Conservation (phyloP, 495 filamentous ascomycete species). For the Annulohypoxylon nitens region DNA sequence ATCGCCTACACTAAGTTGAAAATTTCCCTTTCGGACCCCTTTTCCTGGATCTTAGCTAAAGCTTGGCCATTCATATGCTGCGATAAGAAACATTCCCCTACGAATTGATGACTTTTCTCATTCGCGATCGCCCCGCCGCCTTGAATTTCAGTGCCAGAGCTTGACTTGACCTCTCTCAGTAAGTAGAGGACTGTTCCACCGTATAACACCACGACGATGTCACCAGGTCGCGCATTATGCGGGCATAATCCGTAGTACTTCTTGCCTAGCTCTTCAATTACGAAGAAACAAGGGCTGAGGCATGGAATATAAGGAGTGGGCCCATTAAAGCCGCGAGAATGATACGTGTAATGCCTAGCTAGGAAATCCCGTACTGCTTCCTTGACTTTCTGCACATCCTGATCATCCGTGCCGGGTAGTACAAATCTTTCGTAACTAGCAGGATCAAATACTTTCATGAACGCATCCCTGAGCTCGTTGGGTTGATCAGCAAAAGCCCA, state of each 20-base stretch:
- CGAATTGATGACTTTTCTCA: not conserved
- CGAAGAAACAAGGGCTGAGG: not conserved
- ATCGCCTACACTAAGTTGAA: not conserved
- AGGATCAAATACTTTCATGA: conserved; percentile 2
- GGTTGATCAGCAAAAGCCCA: not conserved
- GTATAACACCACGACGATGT: not conserved
- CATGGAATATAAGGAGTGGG: not conserved
- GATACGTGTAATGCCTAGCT: not conserved
- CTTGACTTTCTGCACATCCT: not conserved
- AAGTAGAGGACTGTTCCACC: not conserved
- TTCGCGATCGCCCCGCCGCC: too few species aligned
- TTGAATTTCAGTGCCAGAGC: not conserved
- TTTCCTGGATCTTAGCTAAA: not conserved
- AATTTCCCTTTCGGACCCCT: conserved; percentile 1
- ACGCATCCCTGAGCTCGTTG: not conserved
- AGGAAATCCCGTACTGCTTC: not conserved
- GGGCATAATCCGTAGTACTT: not conserved
- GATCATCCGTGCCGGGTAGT: not conserved
- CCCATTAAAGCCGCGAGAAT: not conserved
- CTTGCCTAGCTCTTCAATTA: not conserved
- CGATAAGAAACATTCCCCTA: conserved; percentile 5
- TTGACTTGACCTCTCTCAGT: not conserved
- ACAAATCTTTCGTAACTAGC: conserved; percentile 1
- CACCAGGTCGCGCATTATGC: not conserved
- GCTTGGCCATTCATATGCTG: conserved; percentile 4